Percentiles rank a stretch among this genome's conserved stretches.
phyloP scores from a whole-genome alignment of 441 rosid genomes.

The Hypseocharis bilobata region DNA sequence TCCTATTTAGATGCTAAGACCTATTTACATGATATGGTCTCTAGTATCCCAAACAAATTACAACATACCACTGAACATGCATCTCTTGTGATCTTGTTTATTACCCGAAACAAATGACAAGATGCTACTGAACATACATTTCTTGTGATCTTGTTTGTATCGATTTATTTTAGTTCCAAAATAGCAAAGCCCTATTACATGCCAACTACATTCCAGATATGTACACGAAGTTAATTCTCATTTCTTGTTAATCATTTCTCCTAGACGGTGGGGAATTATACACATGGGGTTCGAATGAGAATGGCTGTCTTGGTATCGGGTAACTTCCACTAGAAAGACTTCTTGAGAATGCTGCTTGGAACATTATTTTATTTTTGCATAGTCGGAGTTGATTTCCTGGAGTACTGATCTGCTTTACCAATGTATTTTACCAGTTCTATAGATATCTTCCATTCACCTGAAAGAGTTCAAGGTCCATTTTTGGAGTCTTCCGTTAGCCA shows the following conservation, averaged over 20 bases:
- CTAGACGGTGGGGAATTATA: conserved; percentile 67
- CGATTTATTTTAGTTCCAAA: not conserved
- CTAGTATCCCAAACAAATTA: not conserved
- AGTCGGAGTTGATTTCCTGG: conserved; percentile 7
- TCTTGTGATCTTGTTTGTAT: not conserved
- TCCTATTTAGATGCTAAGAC: no score
- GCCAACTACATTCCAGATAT: not conserved
- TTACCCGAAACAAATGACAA: not conserved
- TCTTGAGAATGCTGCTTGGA: conserved; percentile 2
- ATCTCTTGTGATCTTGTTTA: not conserved
- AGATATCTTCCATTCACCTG: conserved; percentile 50
- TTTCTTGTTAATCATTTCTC: conserved; percentile 7
- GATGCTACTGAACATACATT: not conserved
- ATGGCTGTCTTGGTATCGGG: conserved; percentile 92
- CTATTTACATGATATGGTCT: no score
- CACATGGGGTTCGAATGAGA: conserved; percentile 88
- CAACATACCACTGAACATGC: not conserved
- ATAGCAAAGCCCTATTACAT: not conserved
- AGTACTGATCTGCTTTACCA: conserved; percentile 7
- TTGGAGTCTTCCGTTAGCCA: conserved; percentile 45
- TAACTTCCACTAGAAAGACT: conserved; percentile 23
- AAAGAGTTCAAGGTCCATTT: conserved; percentile 69
- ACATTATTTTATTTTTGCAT: not conserved
- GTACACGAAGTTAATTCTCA: not conserved
- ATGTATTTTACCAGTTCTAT: conserved; percentile 42